Percentiles rank a stretch among this genome's conserved stretches.
Evolutionary conservation across 495 filamentous ascomycete species (phyloP).

Genomic region (Sphaerosporella brunnea): DNA sequence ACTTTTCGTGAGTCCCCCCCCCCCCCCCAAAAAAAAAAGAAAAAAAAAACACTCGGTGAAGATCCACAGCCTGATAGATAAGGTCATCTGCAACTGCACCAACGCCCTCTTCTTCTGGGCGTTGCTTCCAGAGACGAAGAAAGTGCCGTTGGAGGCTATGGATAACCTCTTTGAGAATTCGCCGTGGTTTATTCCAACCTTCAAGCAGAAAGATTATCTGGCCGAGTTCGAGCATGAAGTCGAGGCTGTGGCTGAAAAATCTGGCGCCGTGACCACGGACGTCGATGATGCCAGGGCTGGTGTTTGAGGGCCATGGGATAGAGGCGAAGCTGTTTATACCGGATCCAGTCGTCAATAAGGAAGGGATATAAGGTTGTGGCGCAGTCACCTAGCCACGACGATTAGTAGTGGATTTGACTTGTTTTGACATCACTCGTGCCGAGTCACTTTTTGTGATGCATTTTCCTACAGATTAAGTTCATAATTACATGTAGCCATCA

Average conservation of each 20-base stretch:
- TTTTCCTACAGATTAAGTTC: too few relatives aligned
- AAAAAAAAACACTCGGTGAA: background rate
- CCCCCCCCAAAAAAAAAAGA: background rate
- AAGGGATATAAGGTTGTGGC: too few relatives aligned
- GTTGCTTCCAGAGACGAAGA: slow-evolving; percentile 45
- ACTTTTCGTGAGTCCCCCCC: slow-evolving; percentile 32
- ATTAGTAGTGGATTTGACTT: too few relatives aligned
- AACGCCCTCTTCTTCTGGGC: slow-evolving; percentile 52
- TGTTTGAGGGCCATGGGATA: too few relatives aligned
- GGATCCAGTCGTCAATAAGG: too few relatives aligned
- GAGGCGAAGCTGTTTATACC: too few relatives aligned
- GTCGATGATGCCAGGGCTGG: too few relatives aligned
- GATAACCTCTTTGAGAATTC: slow-evolving; percentile 51
- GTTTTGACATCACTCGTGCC: too few relatives aligned
- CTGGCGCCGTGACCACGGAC: too few relatives aligned
- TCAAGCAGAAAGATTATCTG: slow-evolving; percentile 27
- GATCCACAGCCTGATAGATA: background rate
- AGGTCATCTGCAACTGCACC: slow-evolving; percentile 34
- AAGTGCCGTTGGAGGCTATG: slow-evolving; percentile 52
- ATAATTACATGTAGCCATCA: too few relatives aligned
- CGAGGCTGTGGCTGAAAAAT: slow-evolving; percentile 32
- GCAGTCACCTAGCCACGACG: too few relatives aligned
- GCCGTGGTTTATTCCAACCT: slow-evolving; percentile 43
- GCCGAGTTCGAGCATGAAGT: slow-evolving; percentile 31
- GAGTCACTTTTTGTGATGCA: too few relatives aligned